Base-by-base conservation (phyloP, 805 yeast genomes). In the Ogataea neopini region DNA sequence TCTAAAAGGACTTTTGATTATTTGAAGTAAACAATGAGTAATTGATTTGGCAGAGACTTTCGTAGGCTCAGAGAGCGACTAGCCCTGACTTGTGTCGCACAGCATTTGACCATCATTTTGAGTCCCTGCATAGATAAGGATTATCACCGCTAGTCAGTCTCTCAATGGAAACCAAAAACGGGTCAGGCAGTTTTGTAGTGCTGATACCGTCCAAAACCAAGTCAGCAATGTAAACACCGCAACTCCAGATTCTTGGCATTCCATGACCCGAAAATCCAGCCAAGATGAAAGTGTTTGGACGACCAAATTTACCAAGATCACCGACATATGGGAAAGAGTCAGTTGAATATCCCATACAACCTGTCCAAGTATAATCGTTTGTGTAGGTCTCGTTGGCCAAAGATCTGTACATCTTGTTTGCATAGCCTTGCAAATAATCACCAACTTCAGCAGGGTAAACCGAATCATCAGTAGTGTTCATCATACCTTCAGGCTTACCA, bases 261-360 rank as follows among this genome's bases (percentile, higher is more conserved):
- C 80, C 80, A 56, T 76, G 80, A 3, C 80, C 80, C 17, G 73
- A 68, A 59, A 71, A 76, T 0, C 80, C 80, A 3, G 78, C 79
- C 43, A 66, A 57, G 11, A 73, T 64, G 50, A 53, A 75, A 17
- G 64, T 56, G 45, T 66, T 62, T 22, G 59, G 55, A 29, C 66
- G 59, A 0, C 63, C 64, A 36, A 35, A 57, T 4, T 26, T 25
- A 2, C 57, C 36, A 22, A 74, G 47, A 41, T 68, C 71, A 17
- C 80, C 80, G 15, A 76, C 76, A 40, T 66, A 65, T 7, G 80
- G 80, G 30, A 67, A 53, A 3, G 51, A 61, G 51, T 74, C 78
- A 14, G 61, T 59, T 2, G 79, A 61, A 51, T 67, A 74, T 2
- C 79, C 81, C 70, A 75, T 63, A 15, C 73, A 68, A 14, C 81